Evolutionary conservation across 345 rosid genomes (phyloP).

Genomic region (Garcia nutans): DNA sequence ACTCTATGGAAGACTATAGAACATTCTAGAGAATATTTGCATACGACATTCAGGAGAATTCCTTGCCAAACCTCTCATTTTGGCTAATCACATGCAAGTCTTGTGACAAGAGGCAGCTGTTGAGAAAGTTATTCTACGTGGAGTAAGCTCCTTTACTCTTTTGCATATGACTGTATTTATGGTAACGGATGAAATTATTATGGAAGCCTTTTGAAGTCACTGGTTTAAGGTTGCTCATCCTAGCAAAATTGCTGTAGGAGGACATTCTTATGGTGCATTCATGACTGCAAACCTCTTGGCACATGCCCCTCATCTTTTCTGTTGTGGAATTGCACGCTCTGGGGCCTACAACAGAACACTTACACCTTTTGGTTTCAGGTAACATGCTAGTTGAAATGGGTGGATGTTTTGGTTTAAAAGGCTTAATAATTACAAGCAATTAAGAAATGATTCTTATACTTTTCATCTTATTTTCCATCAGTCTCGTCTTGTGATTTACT

Average conservation of each 20-base stretch:
- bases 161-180: not conserved
- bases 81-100: too few species aligned
- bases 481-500: not conserved
- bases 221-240: conserved; percentile 79
- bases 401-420: not conserved
- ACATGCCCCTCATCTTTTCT: conserved; percentile 96
- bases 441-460: not conserved
- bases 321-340: conserved; percentile 93
- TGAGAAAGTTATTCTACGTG: conserved; percentile 85
- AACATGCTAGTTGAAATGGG: conserved; percentile 15
- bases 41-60: too few species aligned
- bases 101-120: conserved; percentile 72
- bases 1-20: too few species aligned
- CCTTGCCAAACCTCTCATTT: too few species aligned
- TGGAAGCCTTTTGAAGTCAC: conserved; percentile 18
- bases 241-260: conserved; percentile 87
- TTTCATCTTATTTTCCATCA: not conserved
- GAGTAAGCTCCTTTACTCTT: conserved; percentile 50
- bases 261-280: conserved; percentile 99
- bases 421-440: not conserved
- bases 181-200: conserved; percentile 17
- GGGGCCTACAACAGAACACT: conserved; percentile 99
- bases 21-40: too few species aligned
- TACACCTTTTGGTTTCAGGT: conserved; percentile 99
- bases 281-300: conserved; percentile 98